phyloP scores from a whole-genome alignment of 495 filamentous ascomycete species.

The Aspergillus mulundensis region DNA sequence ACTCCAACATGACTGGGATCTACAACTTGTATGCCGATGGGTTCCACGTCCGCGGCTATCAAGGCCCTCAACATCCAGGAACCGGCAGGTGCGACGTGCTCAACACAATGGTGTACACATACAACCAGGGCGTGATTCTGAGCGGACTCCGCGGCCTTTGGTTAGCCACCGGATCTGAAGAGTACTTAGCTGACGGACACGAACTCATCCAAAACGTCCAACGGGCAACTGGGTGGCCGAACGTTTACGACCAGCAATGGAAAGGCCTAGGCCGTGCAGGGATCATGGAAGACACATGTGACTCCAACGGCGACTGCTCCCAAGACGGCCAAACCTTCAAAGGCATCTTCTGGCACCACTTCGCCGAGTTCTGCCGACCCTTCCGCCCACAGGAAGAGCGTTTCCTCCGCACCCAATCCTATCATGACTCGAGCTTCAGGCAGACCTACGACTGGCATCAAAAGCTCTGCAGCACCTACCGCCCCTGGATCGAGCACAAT shows the following conservation, averaged over 20 bases:
- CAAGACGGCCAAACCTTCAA: constrained; percentile 94
- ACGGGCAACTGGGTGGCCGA: constrained; percentile 68
- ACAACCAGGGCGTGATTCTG: constrained; percentile 95
- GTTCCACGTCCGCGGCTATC: constrained; percentile 77
- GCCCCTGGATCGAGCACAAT: constrained; percentile 72
- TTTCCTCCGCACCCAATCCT: constrained; percentile 33
- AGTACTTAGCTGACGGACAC: constrained; percentile 78
- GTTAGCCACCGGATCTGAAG: constrained; percentile 58
- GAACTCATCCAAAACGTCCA: constrained; percentile 66
- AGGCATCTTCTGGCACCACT: constrained; percentile 89
- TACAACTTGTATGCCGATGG: constrained; percentile 84
- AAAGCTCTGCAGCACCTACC: constrained; percentile 58
- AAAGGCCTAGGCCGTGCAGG: constrained; percentile 71
- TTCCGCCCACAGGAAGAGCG: constrained; percentile 43
- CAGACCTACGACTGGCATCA: constrained; percentile 46
- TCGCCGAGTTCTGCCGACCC: constrained; percentile 72
- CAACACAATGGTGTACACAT: constrained; percentile 88
- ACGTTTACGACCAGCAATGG: constrained; percentile 50
- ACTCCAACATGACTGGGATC: constrained; percentile 74
- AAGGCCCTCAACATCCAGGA: constrained; percentile 39
- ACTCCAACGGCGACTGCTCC: constrained; percentile 67
- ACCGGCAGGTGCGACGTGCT: constrained; percentile 66
- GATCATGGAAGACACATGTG: constrained; percentile 82
- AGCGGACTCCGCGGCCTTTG: constrained; percentile 79
- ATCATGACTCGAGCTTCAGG: constrained; percentile 20